Conservation (phyloP, 2,329 filamentous ascomycete genomes). For the Alternaria sp. region DNA sequence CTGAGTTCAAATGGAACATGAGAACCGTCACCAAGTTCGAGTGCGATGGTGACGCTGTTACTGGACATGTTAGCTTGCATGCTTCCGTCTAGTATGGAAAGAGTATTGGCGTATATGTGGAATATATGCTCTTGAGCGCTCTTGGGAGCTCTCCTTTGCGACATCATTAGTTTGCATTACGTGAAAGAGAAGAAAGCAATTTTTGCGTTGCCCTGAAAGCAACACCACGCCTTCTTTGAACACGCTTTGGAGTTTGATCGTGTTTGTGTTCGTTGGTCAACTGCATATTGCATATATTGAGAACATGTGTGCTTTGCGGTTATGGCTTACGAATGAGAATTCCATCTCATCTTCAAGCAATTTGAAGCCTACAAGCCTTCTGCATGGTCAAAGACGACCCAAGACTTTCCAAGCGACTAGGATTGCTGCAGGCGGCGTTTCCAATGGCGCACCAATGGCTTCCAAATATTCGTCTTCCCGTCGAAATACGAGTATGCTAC, state of each 20-base stretch:
- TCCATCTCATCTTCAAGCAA: not conserved
- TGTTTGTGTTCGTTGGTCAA: not conserved
- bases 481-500: conserved; percentile 45
- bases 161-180: not conserved
- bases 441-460: conserved; percentile 44
- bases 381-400: not conserved
- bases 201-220: not conserved
- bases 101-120: not conserved
- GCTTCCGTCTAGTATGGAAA: not conserved
- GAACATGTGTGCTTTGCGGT: not conserved
- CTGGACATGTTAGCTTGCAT: not conserved
- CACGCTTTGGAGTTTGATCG: not conserved
- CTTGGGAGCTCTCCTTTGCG: not conserved
- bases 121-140: not conserved
- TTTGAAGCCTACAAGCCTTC: not conserved
- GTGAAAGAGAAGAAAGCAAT: not conserved
- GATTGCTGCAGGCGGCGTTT: conserved; percentile 30
- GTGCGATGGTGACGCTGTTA: too few relatives aligned
- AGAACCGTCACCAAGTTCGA: not conserved
- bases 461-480: conserved; percentile 45
- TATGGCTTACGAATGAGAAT: not conserved
- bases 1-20: not conserved
- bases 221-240: not conserved
- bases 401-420: not conserved
- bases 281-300: not conserved